These are phyloP conservation scores for Naumovozyma dairenensis DNA, from an alignment of 805 yeast species.

Conservation along the genomic window DNA sequence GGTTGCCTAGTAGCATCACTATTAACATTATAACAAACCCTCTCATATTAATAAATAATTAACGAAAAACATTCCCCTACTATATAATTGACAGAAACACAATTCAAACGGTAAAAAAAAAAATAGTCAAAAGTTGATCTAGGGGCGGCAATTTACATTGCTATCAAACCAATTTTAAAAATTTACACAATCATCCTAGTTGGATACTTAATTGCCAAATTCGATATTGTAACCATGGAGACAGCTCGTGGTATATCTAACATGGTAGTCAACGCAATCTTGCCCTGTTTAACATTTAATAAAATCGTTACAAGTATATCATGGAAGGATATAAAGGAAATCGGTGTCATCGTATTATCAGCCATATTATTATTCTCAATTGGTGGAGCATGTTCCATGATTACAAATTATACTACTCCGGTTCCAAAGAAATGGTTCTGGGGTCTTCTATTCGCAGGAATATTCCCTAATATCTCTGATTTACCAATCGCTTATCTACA, in stretches of 20 bases:
- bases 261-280: constrained; percentile 53
- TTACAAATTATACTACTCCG: constrained; percentile 40
- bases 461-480: constrained; percentile 73
- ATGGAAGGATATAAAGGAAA: constrained; percentile 55
- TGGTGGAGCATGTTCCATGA: constrained; percentile 36
- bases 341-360: constrained; percentile 54
- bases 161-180: constrained; percentile 81
- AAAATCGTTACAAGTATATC: constrained; percentile 60
- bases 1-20: no score
- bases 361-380: constrained; percentile 35
- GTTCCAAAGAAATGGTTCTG: constrained; percentile 70
- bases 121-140: no score
- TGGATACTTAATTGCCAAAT: constrained; percentile 57
- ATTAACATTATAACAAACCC: neutral
- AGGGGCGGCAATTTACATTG: constrained; percentile 63
- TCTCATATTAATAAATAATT: no score
- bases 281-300: constrained; percentile 69
- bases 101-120: no score
- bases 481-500: constrained; percentile 77
- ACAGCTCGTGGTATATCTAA: constrained; percentile 62
- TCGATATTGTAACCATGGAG: constrained; percentile 54
- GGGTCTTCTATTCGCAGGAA: constrained; percentile 61
- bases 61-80: no score
- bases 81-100: neutral
- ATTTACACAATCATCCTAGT: constrained; percentile 60